These are phyloP conservation scores for Saccharomycopsis hybrid DNA, from an alignment of 1,139 yeast species.

Conservation along the genomic window DNA sequence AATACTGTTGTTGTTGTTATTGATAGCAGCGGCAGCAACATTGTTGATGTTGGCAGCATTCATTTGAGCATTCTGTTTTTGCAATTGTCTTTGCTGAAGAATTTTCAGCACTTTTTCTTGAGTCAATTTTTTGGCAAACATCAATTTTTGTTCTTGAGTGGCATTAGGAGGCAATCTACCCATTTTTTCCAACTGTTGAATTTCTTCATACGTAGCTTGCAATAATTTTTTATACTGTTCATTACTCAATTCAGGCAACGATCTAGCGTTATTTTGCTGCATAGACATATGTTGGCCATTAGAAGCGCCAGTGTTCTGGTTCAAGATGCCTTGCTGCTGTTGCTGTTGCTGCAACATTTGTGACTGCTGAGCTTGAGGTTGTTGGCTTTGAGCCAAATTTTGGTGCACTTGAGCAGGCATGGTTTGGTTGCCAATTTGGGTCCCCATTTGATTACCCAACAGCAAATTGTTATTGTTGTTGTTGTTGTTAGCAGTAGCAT, in stretches of 20 bases:
- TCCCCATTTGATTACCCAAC: neutral
- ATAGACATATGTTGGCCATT: neutral
- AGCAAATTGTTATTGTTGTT: neutral
- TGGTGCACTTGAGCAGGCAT: neutral
- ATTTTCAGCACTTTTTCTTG: conserved; percentile 10
- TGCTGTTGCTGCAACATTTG: conserved; percentile 5
- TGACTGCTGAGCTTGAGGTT: conserved; percentile 1
- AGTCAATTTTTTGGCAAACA: conserved; percentile 12
- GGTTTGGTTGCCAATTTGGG: neutral
- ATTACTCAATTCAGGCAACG: no score
- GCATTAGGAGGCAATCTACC: conserved; percentile 12
- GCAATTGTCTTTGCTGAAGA: conserved; percentile 8
- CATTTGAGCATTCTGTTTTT: neutral
- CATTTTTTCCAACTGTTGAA: conserved; percentile 5
- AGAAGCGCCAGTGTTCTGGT: neutral
- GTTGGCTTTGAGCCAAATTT: neutral
- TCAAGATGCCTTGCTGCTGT: conserved; percentile 1
- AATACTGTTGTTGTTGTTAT: neutral
- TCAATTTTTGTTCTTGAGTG: conserved; percentile 11
- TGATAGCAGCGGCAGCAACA: neutral
- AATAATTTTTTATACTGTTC: conserved; percentile 15
- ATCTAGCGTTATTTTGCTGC: no score
- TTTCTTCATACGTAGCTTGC: conserved; percentile 11
- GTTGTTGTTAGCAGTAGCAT: neutral
- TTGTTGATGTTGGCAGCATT: neutral